A percentile compares a stretch with the other conserved stretches of the same genome.
Evolutionary conservation across 257 asterid genomes (phyloP).

Genomic region (Henckelia pumila): DNA sequence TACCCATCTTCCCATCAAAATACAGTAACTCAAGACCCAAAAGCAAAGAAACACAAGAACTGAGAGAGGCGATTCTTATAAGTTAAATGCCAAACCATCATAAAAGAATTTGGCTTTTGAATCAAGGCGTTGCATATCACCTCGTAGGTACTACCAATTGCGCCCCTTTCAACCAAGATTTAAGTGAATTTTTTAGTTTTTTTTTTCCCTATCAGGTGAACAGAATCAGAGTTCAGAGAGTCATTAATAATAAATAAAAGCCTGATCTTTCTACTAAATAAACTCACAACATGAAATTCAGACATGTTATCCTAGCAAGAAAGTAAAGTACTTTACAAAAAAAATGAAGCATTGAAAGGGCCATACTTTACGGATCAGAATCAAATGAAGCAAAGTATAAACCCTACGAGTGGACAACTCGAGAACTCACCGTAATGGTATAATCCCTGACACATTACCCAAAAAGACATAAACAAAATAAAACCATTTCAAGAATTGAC

Average conservation of each 20-base stretch:
- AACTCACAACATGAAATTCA: slow-evolving; percentile 2
- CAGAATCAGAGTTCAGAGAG: not conserved
- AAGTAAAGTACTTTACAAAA: slow-evolving; percentile 26
- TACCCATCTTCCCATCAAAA: not conserved
- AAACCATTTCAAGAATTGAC: slow-evolving; percentile 7
- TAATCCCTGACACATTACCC: not conserved
- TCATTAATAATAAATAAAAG: slow-evolving; percentile 12
- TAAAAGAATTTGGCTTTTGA: not conserved
- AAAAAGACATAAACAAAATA: not conserved
- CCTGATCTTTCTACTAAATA: slow-evolving; percentile 12
- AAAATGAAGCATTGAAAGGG: slow-evolving; percentile 7
- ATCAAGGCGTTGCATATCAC: slow-evolving; percentile 3
- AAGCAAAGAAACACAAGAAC: not conserved
- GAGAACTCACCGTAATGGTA: slow-evolving; percentile 13
- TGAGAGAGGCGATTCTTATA: not conserved
- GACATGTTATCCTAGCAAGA: slow-evolving; percentile 19
- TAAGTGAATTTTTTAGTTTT: too few species aligned
- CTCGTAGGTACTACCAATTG: not conserved
- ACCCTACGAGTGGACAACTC: slow-evolving; percentile 30
- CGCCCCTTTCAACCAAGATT: not conserved
- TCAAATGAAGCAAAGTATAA: slow-evolving; percentile 28
- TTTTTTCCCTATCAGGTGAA: not conserved
- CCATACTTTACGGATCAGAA: slow-evolving; percentile 30
- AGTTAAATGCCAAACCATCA: not conserved
- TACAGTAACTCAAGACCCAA: slow-evolving; percentile 1